Conservation (phyloP, 1,284 basidiomycete species). For the Moesziomyces globuligerus region DNA sequence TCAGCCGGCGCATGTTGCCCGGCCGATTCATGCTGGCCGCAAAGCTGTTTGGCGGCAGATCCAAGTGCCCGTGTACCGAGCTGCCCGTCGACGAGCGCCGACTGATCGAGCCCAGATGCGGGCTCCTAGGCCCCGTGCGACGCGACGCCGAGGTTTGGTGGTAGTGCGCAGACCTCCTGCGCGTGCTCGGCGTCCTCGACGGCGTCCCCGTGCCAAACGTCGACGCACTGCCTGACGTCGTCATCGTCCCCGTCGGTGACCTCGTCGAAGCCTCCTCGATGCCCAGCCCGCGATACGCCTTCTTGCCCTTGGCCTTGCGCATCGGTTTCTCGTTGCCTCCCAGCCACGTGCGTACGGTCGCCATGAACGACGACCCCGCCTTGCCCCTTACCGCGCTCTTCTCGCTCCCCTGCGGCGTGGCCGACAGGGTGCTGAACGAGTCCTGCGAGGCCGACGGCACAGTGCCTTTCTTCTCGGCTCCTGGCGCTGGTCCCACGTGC, state of each 20-base stretch:
- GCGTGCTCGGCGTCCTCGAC: slow-evolving; percentile 24
- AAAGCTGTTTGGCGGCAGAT: slow-evolving; percentile 32
- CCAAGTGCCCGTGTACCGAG: slow-evolving; percentile 27
- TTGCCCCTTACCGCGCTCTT: slow-evolving; percentile 32
- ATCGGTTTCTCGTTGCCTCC: slow-evolving; percentile 77
- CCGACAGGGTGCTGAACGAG: slow-evolving; percentile 54
- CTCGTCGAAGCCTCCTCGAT: slow-evolving; percentile 17
- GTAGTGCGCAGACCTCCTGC: slow-evolving; percentile 28
- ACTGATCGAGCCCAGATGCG: slow-evolving; percentile 44
- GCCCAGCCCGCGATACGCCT: slow-evolving; percentile 64
- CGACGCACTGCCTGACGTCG: slow-evolving; percentile 16
- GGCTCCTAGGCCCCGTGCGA: slow-evolving; percentile 38
- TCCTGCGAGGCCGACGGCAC: slow-evolving; percentile 49
- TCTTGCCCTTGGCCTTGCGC: slow-evolving; percentile 84
- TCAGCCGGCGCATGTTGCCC: slow-evolving; percentile 45
- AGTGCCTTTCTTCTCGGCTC: slow-evolving; percentile 11
- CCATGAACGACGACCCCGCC: slow-evolving; percentile 51
- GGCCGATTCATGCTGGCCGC: slow-evolving; percentile 40
- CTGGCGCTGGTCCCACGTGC: slow-evolving; percentile 2
- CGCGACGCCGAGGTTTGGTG: slow-evolving; percentile 18
- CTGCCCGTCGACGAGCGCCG: slow-evolving; percentile 52
- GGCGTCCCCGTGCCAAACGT: slow-evolving; percentile 21
- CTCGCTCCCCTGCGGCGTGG: slow-evolving; percentile 39
- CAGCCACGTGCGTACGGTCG: slow-evolving; percentile 81
- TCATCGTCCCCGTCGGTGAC: slow-evolving; percentile 20